Evolutionary conservation across 495 filamentous ascomycete genomes (phyloP), one percentile per base, ranked within the genome.

Genomic region (Lichina pygmaea): DNA sequence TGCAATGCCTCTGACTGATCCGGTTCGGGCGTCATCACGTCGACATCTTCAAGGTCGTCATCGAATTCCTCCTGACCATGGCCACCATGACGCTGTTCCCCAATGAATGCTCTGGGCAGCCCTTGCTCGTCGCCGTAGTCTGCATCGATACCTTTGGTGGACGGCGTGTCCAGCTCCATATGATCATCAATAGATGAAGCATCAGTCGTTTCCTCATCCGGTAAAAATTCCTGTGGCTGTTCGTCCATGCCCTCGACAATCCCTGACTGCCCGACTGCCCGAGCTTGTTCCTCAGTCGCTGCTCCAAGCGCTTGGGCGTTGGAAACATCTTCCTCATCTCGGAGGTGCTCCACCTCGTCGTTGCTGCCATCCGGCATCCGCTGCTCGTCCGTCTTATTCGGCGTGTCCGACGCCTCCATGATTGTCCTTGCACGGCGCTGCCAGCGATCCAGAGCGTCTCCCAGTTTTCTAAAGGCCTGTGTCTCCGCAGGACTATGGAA

Each of bases 361-460:
- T 66, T 80, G 40, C 82, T 71, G 15, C 67, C 64, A 42, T 81
- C 72, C 8, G 41, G 43, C 6, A 49, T 36, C 46, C 71, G 58
- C 2, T 56, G 51, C 16, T 44, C 43, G 31, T 54, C 41, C 33
- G 49, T 45, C n/a, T 51, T 45, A 31, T 70, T 62, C 2, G 67
- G 67, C 10, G 75, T 62, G 44, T 81, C 63, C 34, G 70, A 66
- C 8, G 78, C 66, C 45, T 78, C 67, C 50, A 70, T 61, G 46
- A 99, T 93, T 46, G 91, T 72, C 31, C 70, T 66, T 51, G 86
- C 80, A 50, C 75, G 75, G 38, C 77, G 72, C 57, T 94, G 82
- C 85, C 86, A 99, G 50, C 75, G 66, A 52, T 94, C 86, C n/a
- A 99, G 66, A 16, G 78, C 75, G 62, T 94, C 82, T 2, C 91